phyloP scores from a whole-genome alignment of 139 green algal species.

The Coccomyxa sp. region DNA sequence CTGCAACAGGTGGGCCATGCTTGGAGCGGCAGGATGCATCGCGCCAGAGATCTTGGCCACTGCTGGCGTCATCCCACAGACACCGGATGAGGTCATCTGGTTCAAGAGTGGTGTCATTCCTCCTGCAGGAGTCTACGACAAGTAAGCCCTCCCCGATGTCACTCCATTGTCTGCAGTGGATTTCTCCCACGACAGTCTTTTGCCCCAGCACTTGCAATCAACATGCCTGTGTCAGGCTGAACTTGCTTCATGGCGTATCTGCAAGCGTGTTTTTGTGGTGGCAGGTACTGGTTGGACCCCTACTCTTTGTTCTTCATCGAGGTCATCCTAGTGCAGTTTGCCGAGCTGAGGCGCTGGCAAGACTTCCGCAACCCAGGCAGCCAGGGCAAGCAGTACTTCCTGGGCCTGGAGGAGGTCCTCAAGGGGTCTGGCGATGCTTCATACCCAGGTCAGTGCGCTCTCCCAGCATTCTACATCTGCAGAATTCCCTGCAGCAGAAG shows the following conservation, averaged over 20 bases:
- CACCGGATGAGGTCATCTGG: constrained; percentile 65
- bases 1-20: constrained; percentile 83
- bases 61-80: constrained; percentile 72
- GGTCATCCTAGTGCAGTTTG: constrained; percentile 92
- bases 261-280: background rate
- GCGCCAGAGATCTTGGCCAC: constrained; percentile 88
- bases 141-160: background rate
- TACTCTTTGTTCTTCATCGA: constrained; percentile 95
- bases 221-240: no score
- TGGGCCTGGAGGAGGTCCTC: constrained; percentile 85
- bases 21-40: constrained; percentile 85
- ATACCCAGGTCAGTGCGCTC: constrained; percentile 76
- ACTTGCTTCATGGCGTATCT: no score
- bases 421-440: constrained; percentile 81
- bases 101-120: constrained; percentile 90
- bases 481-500: background rate
- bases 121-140: constrained; percentile 58
- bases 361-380: constrained; percentile 86
- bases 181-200: no score
- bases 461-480: background rate
- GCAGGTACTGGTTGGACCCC: constrained; percentile 49
- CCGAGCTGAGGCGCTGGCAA: constrained; percentile 85
- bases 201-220: no score
- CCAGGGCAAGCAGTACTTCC: constrained; percentile 92
- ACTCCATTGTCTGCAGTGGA: background rate